Evolutionary conservation across 1,284 basidiomycete species (phyloP).

Genomic region (Tilletia walkeri): DNA sequence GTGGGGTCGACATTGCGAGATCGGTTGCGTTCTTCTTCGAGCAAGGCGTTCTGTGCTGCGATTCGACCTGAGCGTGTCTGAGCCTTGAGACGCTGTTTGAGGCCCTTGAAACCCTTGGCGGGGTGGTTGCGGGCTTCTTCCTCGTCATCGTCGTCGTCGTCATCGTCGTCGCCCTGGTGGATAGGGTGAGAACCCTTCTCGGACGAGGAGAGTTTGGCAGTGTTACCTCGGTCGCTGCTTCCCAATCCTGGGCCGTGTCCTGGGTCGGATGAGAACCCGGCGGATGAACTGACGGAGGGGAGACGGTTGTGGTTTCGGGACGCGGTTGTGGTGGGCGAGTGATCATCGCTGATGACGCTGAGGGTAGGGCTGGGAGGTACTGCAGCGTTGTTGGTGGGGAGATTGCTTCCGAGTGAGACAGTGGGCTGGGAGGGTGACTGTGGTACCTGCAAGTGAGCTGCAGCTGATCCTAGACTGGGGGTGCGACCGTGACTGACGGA

Average conservation of each 20-base stretch:
- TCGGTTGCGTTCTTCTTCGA: slow-evolving; percentile 36
- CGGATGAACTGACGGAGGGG: background rate
- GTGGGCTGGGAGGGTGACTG: slow-evolving; percentile 7
- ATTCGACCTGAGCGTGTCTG: slow-evolving; percentile 3
- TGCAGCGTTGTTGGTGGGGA: background rate
- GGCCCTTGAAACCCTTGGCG: slow-evolving; percentile 15
- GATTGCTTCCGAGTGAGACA: background rate
- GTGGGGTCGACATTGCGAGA: slow-evolving; percentile 43
- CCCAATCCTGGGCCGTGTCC: slow-evolving; percentile 5
- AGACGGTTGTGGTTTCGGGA: background rate
- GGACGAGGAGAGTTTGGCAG: background rate
- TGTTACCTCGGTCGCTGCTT: background rate
- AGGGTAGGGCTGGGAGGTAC: slow-evolving; percentile 17
- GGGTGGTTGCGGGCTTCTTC: background rate
- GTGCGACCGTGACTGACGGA: slow-evolving; percentile 10
- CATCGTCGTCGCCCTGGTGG: background rate
- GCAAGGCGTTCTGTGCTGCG: background rate
- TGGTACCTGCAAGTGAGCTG: slow-evolving; percentile 11
- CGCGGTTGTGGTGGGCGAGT: background rate
- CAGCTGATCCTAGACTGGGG: slow-evolving; percentile 11
- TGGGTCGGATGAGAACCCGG: slow-evolving; percentile 1
- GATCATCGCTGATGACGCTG: slow-evolving; percentile 16
- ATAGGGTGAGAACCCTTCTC: background rate
- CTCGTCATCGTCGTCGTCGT: slow-evolving; percentile 7
- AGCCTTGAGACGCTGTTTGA: slow-evolving; percentile 1